Percentiles rank a stretch among this genome's conserved stretches.
These are phyloP conservation scores for Emergomyces orientalis DNA, from an alignment of 2,329 filamentous ascomycete genomes.

Conservation along the genomic window DNA sequence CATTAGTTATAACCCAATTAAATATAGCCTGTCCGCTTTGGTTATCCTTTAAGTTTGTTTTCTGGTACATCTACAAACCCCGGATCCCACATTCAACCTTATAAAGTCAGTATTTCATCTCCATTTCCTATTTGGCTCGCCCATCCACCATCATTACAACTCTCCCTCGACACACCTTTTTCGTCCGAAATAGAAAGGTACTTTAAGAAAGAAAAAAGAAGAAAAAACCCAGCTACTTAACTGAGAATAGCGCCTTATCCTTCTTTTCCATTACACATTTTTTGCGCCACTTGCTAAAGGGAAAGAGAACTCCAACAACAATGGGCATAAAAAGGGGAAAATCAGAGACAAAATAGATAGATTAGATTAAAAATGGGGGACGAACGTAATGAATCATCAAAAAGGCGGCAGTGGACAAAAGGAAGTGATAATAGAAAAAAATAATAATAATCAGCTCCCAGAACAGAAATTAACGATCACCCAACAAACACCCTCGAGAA, in stretches of 20 bases:
- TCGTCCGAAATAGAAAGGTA: background rate
- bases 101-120: background rate
- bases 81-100: background rate
- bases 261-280: background rate
- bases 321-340: background rate
- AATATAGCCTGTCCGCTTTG: background rate
- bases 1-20: background rate
- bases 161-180: background rate
- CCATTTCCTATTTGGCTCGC: background rate
- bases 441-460: background rate
- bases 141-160: background rate
- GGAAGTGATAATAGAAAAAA: background rate
- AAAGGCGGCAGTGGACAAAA: background rate
- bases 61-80: background rate
- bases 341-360: background rate
- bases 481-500: background rate
- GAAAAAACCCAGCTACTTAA: background rate
- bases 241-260: background rate
- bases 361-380: background rate
- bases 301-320: background rate
- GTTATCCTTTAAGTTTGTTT: background rate
- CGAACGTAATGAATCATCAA: background rate
- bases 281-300: background rate
- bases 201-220: background rate
- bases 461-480: background rate